Evolutionary conservation across 208 protist genomes (phyloP).

Genomic region (Leishmania amazonensis): DNA sequence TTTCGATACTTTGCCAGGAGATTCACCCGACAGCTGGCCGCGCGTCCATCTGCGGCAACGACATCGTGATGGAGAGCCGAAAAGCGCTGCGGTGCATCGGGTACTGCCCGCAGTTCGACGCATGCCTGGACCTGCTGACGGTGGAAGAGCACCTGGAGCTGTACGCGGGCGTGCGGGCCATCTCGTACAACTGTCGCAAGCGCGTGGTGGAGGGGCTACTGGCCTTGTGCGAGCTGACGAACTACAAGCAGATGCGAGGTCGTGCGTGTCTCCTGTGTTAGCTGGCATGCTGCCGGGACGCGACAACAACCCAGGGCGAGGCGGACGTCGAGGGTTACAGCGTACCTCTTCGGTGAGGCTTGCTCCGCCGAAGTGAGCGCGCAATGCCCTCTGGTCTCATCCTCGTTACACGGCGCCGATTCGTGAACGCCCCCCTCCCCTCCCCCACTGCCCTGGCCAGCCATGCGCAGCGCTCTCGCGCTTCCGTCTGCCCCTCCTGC

Average conservation of each 20-base stretch:
- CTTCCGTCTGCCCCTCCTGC: no score
- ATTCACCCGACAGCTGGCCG: slow-evolving; percentile 63
- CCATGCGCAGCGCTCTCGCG: background rate
- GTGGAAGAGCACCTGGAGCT: slow-evolving; percentile 91
- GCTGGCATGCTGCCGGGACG: background rate
- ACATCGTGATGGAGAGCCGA: slow-evolving; percentile 43
- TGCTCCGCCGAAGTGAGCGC: background rate
- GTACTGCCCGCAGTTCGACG: slow-evolving; percentile 97
- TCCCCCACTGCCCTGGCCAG: background rate
- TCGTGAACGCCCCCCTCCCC: slow-evolving; percentile 1
- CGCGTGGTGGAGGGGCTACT: no score
- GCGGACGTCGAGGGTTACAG: background rate
- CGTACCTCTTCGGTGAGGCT: background rate
- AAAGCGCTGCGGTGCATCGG: slow-evolving; percentile 78
- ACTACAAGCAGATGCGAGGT: no score
- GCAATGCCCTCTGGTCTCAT: background rate
- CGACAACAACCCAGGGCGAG: no score
- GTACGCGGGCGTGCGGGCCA: slow-evolving; percentile 37
- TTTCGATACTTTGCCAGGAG: slow-evolving; percentile 83
- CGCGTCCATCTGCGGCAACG: slow-evolving; percentile 55
- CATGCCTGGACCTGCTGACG: slow-evolving; percentile 92
- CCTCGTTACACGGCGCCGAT: background rate
- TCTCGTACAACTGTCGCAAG: slow-evolving; percentile 22
- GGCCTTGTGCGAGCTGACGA: no score
- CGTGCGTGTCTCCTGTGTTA: background rate